These are phyloP conservation scores for Anthostomella pinea DNA, from an alignment of 2,329 filamentous ascomycete genomes.

Conservation along the genomic window DNA sequence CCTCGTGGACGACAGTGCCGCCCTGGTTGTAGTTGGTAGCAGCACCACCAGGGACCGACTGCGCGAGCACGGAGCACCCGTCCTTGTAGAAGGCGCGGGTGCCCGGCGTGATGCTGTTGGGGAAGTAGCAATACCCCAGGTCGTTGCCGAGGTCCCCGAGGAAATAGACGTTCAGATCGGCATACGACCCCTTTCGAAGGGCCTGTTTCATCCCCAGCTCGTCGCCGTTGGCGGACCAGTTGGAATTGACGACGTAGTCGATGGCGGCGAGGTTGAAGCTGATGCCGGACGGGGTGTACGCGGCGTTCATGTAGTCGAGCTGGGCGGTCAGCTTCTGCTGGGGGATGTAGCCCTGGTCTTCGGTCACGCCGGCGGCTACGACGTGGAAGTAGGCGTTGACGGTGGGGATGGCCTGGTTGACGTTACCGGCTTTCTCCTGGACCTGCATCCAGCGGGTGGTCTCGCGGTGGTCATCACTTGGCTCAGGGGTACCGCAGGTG, in stretches of 20 bases:
- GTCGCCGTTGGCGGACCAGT: conserved; percentile 5
- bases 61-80: conserved; percentile 29
- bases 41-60: conserved; percentile 30
- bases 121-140: conserved; percentile 10
- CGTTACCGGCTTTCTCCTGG: not conserved
- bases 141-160: conserved; percentile 1
- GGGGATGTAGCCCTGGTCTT: not conserved
- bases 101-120: conserved; percentile 13
- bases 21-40: conserved; percentile 35
- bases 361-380: not conserved
- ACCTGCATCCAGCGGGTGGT: not conserved
- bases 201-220: conserved; percentile 6
- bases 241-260: conserved; percentile 4
- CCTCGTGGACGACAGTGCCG: conserved; percentile 38
- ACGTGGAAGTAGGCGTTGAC: conserved; percentile 35
- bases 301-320: not conserved
- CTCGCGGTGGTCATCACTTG: not conserved
- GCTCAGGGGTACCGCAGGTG: not conserved
- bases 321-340: conserved; percentile 1
- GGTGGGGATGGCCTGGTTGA: conserved; percentile 1
- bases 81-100: conserved; percentile 23
- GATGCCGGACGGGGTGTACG: conserved; percentile 5
- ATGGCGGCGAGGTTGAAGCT: conserved; percentile 4
- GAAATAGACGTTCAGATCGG: conserved; percentile 10
- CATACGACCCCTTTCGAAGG: conserved; percentile 12